A percentile compares a stretch with the other conserved stretches of the same genome.
phyloP scores from a whole-genome alignment of 2,329 filamentous ascomycete genomes.

The Plenodomus biglobosus region DNA sequence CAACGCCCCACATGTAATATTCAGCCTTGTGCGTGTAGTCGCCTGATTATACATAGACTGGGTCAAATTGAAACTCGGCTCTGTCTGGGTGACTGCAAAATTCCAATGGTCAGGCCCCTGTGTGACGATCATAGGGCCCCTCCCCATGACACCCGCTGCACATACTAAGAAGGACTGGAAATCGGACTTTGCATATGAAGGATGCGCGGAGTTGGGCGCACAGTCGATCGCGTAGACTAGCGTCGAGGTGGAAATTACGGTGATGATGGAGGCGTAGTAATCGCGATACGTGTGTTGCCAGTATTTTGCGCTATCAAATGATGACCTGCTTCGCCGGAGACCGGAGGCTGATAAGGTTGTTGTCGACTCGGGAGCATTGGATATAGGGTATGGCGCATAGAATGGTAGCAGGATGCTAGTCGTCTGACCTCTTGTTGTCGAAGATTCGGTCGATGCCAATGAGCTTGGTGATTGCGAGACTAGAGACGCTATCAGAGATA shows the following conservation, averaged over 20 bases:
- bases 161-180: conserved; percentile 8
- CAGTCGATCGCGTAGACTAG: conserved; percentile 10
- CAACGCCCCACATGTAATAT: conserved; percentile 2
- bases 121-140: conserved; percentile 9
- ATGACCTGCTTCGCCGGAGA: not conserved
- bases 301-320: not conserved
- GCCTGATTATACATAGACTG: conserved; percentile 1
- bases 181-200: conserved; percentile 3
- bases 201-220: not conserved
- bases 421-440: not conserved
- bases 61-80: not conserved
- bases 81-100: not conserved
- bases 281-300: conserved; percentile 12
- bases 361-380: not conserved
- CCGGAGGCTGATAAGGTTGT: not conserved
- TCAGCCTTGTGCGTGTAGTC: not conserved
- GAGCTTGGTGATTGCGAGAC: not conserved
- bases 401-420: not conserved
- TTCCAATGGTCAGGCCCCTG: conserved; percentile 10
- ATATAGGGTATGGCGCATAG: not conserved
- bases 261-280: conserved; percentile 13
- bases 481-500: too few species aligned
- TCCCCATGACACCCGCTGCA: conserved; percentile 3
- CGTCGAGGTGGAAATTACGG: conserved; percentile 7
- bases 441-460: not conserved